Base-by-base conservation (phyloP, 2,329 filamentous ascomycete genomes). In the Penicillium aurantiogriseum region DNA sequence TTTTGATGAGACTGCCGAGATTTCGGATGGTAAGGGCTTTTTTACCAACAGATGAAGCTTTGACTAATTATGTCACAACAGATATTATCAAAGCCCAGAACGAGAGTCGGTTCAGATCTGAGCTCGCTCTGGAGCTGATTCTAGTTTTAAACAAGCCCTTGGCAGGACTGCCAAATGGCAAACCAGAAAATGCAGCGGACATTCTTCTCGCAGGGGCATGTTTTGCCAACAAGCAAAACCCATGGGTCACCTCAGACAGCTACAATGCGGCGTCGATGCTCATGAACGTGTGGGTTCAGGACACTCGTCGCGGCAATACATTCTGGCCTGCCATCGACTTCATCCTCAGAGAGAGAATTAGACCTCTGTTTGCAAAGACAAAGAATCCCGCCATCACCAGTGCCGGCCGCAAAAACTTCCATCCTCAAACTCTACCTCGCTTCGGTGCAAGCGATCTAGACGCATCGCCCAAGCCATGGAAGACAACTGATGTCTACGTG, bases 401-500 rank as follows among this genome's bases (percentile, higher is more conserved):
- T 11, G 72, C 73, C 17, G 77, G 77, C 11, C 75, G 77, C 38
- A 79, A 79, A 65, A 75, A 76, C 51, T 67, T 77, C 45, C 72
- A 79, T 55, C 73, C 75, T 13, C 59, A 72, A 17, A 69, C 74
- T 27, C 56, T 70, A 21, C 67, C 71, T 13, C 70, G 70, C 31
- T 77, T 77, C 57, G 74, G 77, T 38, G 64, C 64, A 9, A 71
- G 67, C 23, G 47, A 69, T 2, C 63, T 76, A 51, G 74, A 77
- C 45, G 69, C 70, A 10, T 69, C 72, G 19, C 61, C 68, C 0
- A 77, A 74, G 51, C 75, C 75, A 5, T 77, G 75, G 75, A 77
- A 76, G 52, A 61, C 65, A 17, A 63, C 62, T 2, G 64, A 74
- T 59, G 64, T 75, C 29, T 75, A 75, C 60, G 64, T 71, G 38